Percentiles rank a stretch among this genome's conserved stretches.
These are phyloP conservation scores for Heteromeles arbutifolia DNA, from an alignment of 306 rosid genomes.

Conservation along the genomic window DNA sequence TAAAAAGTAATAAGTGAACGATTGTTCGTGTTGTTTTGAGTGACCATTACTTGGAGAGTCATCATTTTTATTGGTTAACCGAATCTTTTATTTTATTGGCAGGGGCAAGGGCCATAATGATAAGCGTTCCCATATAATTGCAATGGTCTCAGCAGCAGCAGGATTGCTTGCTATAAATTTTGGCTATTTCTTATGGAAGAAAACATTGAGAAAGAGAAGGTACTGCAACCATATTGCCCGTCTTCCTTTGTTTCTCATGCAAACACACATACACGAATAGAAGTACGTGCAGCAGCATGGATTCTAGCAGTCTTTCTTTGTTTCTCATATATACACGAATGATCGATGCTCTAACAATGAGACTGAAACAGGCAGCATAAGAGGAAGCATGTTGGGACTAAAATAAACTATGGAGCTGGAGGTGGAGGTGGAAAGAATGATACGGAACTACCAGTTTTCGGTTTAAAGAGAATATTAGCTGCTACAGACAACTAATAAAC, in stretches of 20 bases:
- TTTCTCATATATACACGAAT: too few relatives aligned
- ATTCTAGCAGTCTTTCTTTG: too few relatives aligned
- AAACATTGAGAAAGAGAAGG: neutral
- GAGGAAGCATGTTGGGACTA: neutral
- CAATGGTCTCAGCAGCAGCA: neutral
- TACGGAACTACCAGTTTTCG: conserved; percentile 31
- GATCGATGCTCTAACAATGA: neutral
- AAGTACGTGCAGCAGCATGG: too few relatives aligned
- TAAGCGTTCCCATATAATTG: neutral
- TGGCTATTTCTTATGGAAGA: neutral
- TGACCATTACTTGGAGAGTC: neutral
- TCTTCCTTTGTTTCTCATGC: neutral
- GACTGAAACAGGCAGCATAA: neutral
- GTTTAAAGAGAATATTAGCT: conserved; percentile 17
- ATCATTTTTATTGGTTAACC: neutral
- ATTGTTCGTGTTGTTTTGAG: neutral
- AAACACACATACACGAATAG: too few relatives aligned
- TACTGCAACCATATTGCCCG: neutral
- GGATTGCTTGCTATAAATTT: neutral
- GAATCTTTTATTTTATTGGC: neutral
- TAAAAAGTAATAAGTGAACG: neutral
- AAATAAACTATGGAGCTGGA: neutral
- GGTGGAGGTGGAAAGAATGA: conserved; percentile 23
- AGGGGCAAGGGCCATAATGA: too few relatives aligned
- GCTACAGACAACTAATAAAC: conserved; percentile 43